These are phyloP conservation scores for Hippophae rhamnoides DNA, from an alignment of 306 rosid species.

Conservation along the genomic window DNA sequence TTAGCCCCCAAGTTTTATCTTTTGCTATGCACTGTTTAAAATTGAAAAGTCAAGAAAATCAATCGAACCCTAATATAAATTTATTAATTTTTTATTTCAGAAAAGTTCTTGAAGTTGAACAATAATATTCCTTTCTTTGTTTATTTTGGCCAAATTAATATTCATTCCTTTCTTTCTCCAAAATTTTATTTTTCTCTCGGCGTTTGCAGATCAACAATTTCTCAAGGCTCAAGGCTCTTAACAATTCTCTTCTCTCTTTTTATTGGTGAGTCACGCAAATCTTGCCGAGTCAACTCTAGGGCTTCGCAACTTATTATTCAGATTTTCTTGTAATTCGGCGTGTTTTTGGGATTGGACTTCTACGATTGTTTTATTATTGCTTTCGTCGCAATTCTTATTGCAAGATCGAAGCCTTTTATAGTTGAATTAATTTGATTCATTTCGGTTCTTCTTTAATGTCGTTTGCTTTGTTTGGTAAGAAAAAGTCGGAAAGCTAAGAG, in stretches of 20 bases:
- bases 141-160: no score
- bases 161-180: no score
- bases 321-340: background rate
- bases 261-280: conserved; percentile 23
- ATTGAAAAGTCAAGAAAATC: no score
- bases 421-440: background rate
- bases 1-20: conserved; percentile 25
- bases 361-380: background rate
- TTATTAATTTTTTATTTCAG: no score
- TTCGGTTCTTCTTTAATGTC: background rate
- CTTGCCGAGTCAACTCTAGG: conserved; percentile 23
- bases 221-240: background rate
- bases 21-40: background rate
- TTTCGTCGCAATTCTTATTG: conserved; percentile 13
- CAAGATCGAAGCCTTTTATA: conserved; percentile 4
- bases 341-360: background rate
- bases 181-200: no score
- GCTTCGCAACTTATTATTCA: conserved; percentile 9
- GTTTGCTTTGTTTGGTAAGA: conserved; percentile 10
- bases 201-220: no score
- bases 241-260: background rate
- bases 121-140: no score
- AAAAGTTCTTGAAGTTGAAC: no score
- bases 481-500: background rate
- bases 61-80: no score